Base-by-base conservation (phyloP, 2,329 filamentous ascomycete species). In the Chaetomium globosum region DNA sequence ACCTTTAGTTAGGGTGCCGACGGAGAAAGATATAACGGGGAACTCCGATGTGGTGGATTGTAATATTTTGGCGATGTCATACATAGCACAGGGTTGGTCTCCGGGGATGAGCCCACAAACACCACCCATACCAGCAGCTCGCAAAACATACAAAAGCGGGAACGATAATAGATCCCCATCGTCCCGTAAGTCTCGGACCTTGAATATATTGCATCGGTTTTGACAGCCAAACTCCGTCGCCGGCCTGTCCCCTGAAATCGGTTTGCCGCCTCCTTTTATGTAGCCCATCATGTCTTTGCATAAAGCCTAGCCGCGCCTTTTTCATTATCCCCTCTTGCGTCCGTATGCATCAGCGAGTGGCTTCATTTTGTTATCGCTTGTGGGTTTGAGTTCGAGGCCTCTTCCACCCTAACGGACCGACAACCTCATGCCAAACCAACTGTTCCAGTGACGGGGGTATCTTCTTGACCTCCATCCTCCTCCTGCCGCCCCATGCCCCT, bases 371-470 rank as follows among this genome's bases (percentile, higher is more conserved):
- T n/a, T 48, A 48, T 21, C 43, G 43, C 19, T 48, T 19, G 43
- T 19, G 46, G 16, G n/a, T 4, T 23, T 19, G 46, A 48, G n/a
- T 43, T 12, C 36, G 13, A n/a, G 9, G n/a, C 1, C n/a, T n/a
- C n/a, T 48, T 23, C 46, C 46, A 5, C 23, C 46, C 21, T 10
- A 2, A 7, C n/a, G 2, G 4, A 48, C n/a, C 2, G 3, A 23
- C n/a, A 6, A 12, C 46, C 46, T 12, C 8, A 23, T 9, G 7
- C 3, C 46, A 23, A 12, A 4, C n/a, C 12, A 48, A 39, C 55
- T 60, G 53, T 57, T 12, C 19, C 36, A 12, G 2, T 8, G 46
- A 53, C 64, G 72, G 72, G 77, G 76, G 77, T 78, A 79, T 80
- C 77, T 77, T 74, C 56, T 70, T 70, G 62, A 66, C 61, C 64